Conservation (phyloP, 2,329 filamentous ascomycete genomes). For the Sporothrix inflata region DNA sequence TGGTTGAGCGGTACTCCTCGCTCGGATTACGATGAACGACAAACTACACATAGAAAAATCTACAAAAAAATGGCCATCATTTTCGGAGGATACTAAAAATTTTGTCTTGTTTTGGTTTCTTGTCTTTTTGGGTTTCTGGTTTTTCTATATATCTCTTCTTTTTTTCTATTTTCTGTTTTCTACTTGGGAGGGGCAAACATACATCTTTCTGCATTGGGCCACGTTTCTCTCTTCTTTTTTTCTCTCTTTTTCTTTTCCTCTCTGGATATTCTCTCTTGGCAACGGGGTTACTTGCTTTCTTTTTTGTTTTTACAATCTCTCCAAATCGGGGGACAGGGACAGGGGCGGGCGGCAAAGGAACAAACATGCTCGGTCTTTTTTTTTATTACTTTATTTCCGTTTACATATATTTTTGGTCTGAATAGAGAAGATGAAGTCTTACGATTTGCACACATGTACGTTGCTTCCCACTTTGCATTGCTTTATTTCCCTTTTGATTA, state of each 20-base stretch:
- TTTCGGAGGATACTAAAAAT: conserved; percentile 10
- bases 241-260: conserved; percentile 32
- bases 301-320: conserved; percentile 6
- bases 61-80: conserved; percentile 3
- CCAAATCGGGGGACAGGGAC: not conserved
- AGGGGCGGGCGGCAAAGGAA: conserved; percentile 15
- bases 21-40: too few species aligned
- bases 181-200: not conserved
- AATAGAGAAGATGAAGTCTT: conserved; percentile 13
- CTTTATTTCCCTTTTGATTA: not conserved
- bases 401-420: not conserved
- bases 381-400: not conserved
- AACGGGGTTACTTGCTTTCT: conserved; percentile 29
- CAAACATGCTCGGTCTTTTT: conserved; percentile 9
- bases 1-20: conserved; percentile 30
- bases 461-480: not conserved
- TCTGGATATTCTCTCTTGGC: conserved; percentile 25
- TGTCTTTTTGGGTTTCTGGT: not conserved
- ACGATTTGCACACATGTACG: not conserved
- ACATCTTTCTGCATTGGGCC: conserved; percentile 9
- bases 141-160: not conserved
- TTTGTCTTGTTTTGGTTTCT: not conserved
- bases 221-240: not conserved
- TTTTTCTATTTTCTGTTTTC: not conserved
- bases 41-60: not conserved